These are phyloP conservation scores for Umbilicus rupestris DNA, from an alignment of 164 flowering plant genomes.

Conservation along the genomic window DNA sequence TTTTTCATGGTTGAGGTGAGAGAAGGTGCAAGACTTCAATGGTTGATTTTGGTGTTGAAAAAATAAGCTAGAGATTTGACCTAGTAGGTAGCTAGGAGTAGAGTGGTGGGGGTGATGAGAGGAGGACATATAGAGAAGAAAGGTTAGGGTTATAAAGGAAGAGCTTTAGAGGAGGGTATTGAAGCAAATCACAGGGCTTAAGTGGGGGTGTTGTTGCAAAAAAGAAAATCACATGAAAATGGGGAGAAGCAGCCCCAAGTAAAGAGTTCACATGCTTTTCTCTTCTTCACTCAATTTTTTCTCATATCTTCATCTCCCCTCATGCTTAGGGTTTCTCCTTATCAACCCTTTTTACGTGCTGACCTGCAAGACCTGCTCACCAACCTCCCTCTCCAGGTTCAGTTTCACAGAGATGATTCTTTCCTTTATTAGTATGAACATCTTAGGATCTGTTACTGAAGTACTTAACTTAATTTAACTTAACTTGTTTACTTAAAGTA, in stretches of 20 bases:
- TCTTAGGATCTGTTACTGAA: neutral
- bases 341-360: neutral
- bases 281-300: conserved; percentile 11
- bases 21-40: neutral
- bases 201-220: neutral
- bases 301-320: neutral
- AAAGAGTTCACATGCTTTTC: conserved; percentile 12
- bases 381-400: too few species aligned
- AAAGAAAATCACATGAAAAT: conserved; percentile 12
- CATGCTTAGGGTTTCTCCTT: too few species aligned
- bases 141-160: neutral
- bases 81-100: neutral
- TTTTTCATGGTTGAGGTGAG: neutral
- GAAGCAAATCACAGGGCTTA: conserved; percentile 14
- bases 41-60: neutral
- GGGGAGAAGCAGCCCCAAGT: conserved; percentile 12
- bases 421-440: too few species aligned
- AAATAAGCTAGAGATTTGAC: neutral
- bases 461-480: too few species aligned
- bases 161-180: conserved; percentile 8
- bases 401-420: too few species aligned
- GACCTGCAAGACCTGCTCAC: neutral
- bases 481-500: too few species aligned
- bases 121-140: neutral
- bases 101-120: neutral